Percentiles rank a stretch among this genome's conserved stretches.
phyloP scores from a whole-genome alignment of 495 filamentous ascomycete species.

The Delitschia confertaspora region DNA sequence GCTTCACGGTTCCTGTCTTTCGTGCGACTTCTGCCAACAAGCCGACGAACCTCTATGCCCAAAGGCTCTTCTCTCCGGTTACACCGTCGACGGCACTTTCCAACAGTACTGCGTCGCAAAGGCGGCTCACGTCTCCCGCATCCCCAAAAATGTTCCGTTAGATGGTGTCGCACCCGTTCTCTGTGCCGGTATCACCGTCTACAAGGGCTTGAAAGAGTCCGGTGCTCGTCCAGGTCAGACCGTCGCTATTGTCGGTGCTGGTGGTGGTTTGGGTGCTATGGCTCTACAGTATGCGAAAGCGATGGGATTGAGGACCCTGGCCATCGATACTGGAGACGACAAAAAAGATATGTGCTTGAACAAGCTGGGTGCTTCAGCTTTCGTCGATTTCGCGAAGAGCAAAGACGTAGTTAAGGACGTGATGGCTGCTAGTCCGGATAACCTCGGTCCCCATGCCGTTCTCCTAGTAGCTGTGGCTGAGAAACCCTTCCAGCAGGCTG shows the following conservation, averaged over 20 bases:
- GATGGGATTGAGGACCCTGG: conserved; percentile 72
- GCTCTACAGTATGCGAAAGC: conserved; percentile 82
- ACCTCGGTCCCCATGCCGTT: conserved; percentile 79
- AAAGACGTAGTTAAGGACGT: conserved; percentile 76
- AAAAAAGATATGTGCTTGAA: conserved; percentile 58
- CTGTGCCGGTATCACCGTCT: conserved; percentile 85
- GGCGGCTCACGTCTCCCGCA: conserved; percentile 67
- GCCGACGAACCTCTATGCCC: conserved; percentile 71
- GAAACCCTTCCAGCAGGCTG: conserved; percentile 89
- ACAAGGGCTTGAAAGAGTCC: conserved; percentile 86
- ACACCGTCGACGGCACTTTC: conserved; percentile 87
- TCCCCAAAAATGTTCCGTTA: conserved; percentile 65
- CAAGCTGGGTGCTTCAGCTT: conserved; percentile 58
- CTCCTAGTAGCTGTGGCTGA: conserved; percentile 76
- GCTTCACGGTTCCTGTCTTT: conserved; percentile 75
- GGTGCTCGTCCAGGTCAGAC: conserved; percentile 63
- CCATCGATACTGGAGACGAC: conserved; percentile 71
- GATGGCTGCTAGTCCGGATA: conserved; percentile 64
- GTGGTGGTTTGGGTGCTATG: conserved; percentile 74
- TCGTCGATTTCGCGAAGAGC: conserved; percentile 66
- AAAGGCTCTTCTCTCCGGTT: conserved; percentile 65
- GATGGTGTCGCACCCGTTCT: conserved; percentile 75
- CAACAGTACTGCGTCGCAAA: conserved; percentile 87
- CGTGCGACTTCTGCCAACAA: conserved; percentile 71
- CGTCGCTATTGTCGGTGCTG: conserved; percentile 81